Evolutionary conservation across 2,329 filamentous ascomycete species (phyloP), one percentile per base, ranked within the genome.

Genomic region (Drechslerella coelobrocha): DNA sequence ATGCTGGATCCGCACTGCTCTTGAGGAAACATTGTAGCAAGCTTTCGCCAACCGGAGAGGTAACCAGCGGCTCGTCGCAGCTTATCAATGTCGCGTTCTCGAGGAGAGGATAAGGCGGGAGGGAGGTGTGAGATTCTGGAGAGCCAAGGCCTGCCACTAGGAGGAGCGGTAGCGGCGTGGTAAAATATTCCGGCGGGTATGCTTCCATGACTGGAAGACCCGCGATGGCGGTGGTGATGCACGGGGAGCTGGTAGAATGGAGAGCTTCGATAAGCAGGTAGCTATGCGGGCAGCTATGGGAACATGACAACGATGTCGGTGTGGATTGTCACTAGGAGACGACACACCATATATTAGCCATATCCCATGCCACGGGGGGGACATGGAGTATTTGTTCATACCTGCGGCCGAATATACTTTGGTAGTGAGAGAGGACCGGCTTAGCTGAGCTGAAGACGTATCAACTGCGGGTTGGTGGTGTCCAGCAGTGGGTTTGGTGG

Each of bases 131-230:
- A 54, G 76, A 77, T 75, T 79, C 80, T 47, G 68, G 75, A 74
- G 77, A 77, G 77, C 80, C 83, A 31, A 97, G 84, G 10, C 93
- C 94, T 37, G 91, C 91, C 31, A 96, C 84, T 50, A 95, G 82
- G 72, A 97, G 81, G 63, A 96, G 84, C 34, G 93, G 93, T 76
- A 95, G 84, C 80, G 94, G 95, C 80, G 94, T 92, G 78, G 88
- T 86, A 78, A 96, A 83, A 81, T 92, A 96, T 79, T 88, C 89
- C 66, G 81, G 78, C 60, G 90, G 89, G 80, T 91, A 93, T 76
- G 85, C 89, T 79, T 94, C 89, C 90, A 94, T 94, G 73, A 75
- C 73, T 53, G 29, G n/a, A n/a, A 21, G 41, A 9, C 17, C 10
- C 17, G 23, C 23, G 56, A 23, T n/a, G 21, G 65, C 31, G 48